Evolutionary conservation across 192 early-diverging fungal species (phyloP).

Genomic region (Linnemannia schmuckeri): DNA sequence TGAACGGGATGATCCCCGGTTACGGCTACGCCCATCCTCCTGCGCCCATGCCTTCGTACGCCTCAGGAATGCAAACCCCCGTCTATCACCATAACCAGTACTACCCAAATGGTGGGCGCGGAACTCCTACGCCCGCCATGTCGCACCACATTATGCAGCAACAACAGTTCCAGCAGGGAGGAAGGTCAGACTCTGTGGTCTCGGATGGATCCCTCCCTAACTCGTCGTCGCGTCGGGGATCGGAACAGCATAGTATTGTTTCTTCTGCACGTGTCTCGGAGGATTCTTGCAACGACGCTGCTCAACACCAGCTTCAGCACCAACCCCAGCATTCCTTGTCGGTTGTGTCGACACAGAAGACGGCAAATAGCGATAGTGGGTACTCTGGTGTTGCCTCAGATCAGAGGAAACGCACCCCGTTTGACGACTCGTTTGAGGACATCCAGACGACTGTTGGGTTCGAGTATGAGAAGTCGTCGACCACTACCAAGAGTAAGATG

Average conservation of each 20-base stretch:
- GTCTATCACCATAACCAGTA: neutral
- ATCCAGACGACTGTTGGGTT: neutral
- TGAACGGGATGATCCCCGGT: neutral
- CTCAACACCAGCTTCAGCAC: neutral
- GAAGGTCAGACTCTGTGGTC: neutral
- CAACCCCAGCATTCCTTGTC: neutral
- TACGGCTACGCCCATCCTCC: slow-evolving; percentile 10
- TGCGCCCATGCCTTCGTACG: neutral
- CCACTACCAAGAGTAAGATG: neutral
- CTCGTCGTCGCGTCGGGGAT: slow-evolving; percentile 4
- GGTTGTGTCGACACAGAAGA: slow-evolving; percentile 2
- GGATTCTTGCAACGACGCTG: slow-evolving; percentile 26
- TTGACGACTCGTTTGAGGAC: neutral
- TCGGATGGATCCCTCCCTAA: neutral
- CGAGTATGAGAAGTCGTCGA: neutral
- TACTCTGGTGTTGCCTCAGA: slow-evolving; percentile 7
- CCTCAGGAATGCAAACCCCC: neutral
- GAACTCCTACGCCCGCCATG: neutral
- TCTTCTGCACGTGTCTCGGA: slow-evolving; percentile 27
- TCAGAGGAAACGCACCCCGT: neutral
- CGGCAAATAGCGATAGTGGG: slow-evolving; percentile 29
- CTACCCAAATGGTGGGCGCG: neutral
- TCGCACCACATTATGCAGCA: neutral
- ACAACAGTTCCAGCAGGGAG: neutral
- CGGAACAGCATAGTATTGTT: slow-evolving; percentile 17